Conservation (phyloP, 768 basidiomycete genomes). For the Hirschioporus abietinus region DNA sequence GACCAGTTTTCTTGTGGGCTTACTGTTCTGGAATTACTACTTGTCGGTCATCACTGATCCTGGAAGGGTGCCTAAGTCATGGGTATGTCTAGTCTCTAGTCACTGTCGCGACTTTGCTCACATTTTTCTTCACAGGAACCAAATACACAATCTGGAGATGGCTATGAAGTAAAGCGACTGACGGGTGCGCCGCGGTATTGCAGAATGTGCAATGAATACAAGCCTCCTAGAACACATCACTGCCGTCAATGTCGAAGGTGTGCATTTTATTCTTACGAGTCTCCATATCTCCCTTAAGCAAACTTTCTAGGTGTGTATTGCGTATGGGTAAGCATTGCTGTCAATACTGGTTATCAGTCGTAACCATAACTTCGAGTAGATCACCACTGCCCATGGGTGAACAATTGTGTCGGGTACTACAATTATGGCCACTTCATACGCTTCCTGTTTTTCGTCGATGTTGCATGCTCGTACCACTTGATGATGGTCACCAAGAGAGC, state of each 20-base stretch:
- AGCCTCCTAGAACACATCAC: constrained; percentile 89
- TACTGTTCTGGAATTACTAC: constrained; percentile 87
- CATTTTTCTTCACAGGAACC: constrained; percentile 51
- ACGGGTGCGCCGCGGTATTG: constrained; percentile 84
- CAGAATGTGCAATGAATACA: constrained; percentile 77
- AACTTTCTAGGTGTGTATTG: constrained; percentile 60
- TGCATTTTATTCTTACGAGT: constrained; percentile 20
- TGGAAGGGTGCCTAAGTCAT: constrained; percentile 69
- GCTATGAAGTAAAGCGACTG: constrained; percentile 86
- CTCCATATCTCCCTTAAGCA: neutral
- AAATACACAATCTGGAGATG: constrained; percentile 56
- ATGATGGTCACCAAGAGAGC: constrained; percentile 74
- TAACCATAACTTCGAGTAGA: constrained; percentile 36
- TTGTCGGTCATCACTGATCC: constrained; percentile 81
- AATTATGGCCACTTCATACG: constrained; percentile 80
- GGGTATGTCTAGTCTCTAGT: constrained; percentile 46
- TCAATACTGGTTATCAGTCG: neutral
- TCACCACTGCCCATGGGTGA: constrained; percentile 90
- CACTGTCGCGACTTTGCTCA: constrained; percentile 7
- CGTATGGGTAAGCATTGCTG: constrained; percentile 66
- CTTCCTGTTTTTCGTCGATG: constrained; percentile 41
- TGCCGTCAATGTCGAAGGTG: constrained; percentile 84
- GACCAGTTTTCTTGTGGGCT: constrained; percentile 60
- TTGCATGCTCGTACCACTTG: constrained; percentile 63
- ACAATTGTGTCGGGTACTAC: constrained; percentile 90